Conservation (phyloP, 2,329 filamentous ascomycete species). For the Colletotrichum neosansevieriae region DNA sequence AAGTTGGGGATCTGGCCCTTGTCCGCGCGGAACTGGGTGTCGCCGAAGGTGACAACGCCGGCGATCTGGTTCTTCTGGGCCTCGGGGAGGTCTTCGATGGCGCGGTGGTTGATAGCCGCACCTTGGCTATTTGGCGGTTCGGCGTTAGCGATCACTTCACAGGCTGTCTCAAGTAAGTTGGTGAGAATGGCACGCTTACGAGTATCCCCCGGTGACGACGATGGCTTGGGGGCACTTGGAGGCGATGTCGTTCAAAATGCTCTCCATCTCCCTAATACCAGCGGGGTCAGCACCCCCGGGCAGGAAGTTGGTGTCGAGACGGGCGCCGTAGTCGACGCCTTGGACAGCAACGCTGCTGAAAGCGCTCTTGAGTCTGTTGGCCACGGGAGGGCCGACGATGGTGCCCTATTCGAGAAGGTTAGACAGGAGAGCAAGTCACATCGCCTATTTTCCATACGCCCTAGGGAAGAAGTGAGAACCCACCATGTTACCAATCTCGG, state of each 20-base stretch:
- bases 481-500: slow-evolving; percentile 43
- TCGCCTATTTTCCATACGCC: background rate
- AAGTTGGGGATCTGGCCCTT: slow-evolving; percentile 50
- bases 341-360: slow-evolving; percentile 42
- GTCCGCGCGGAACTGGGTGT: slow-evolving; percentile 46
- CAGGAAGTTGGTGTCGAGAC: slow-evolving; percentile 48
- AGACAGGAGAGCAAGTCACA: background rate
- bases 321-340: slow-evolving; percentile 50
- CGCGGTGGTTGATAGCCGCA: slow-evolving; percentile 44
- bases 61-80: slow-evolving; percentile 40
- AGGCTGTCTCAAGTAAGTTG: too few species aligned
- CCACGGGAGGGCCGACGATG: slow-evolving; percentile 38
- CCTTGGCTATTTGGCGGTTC: slow-evolving; percentile 45
- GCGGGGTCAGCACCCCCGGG: slow-evolving; percentile 46
- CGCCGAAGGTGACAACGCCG: slow-evolving; percentile 44
- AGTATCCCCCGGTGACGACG: slow-evolving; percentile 53
- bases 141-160: background rate
- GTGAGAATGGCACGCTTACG: background rate
- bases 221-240: slow-evolving; percentile 50
- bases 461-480: background rate
- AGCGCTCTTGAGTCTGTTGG: slow-evolving; percentile 34
- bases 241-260: slow-evolving; percentile 49
- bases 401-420: slow-evolving; percentile 21
- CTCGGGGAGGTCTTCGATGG: slow-evolving; percentile 42
- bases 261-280: slow-evolving; percentile 47